Conservation (phyloP, 192 early-diverging fungal genomes). For the Dissophora ornata region DNA sequence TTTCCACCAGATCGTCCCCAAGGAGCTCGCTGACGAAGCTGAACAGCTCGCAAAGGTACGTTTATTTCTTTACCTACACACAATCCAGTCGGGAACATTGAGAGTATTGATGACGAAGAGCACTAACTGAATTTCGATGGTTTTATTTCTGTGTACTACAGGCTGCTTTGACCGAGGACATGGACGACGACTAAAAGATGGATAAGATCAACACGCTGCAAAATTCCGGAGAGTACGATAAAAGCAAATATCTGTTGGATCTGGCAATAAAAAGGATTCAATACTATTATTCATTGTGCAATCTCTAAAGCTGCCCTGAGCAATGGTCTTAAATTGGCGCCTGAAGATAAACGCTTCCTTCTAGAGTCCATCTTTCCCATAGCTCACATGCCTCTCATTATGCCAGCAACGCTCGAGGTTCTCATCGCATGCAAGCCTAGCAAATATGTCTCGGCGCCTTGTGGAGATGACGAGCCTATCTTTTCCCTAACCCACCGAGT, state of each 20-base stretch:
- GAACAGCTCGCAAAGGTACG: constrained; percentile 79
- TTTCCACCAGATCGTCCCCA: constrained; percentile 88
- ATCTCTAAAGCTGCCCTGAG: too few relatives aligned
- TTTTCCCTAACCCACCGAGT: background rate
- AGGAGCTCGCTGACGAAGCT: constrained; percentile 87
- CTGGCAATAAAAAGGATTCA: too few relatives aligned
- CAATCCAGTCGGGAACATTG: too few relatives aligned
- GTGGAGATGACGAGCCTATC: background rate
- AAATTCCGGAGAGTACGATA: too few relatives aligned
- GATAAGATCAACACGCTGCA: too few relatives aligned
- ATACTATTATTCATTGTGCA: too few relatives aligned
- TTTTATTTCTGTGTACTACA: constrained; percentile 13
- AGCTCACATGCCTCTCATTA: too few relatives aligned
- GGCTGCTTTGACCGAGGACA: constrained; percentile 64
- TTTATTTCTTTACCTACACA: background rate
- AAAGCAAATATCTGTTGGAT: too few relatives aligned
- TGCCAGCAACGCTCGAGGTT: background rate
- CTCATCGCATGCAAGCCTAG: background rate
- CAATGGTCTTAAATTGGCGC: too few relatives aligned
- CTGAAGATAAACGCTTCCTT: too few relatives aligned
- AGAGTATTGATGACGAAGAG: too few relatives aligned
- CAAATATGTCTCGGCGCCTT: background rate
- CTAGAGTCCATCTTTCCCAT: too few relatives aligned
- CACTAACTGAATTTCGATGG: background rate
- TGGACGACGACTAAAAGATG: constrained; percentile 63